Conservation (phyloP, 2,329 filamentous ascomycete genomes). For the Zopfia rhizophila region DNA sequence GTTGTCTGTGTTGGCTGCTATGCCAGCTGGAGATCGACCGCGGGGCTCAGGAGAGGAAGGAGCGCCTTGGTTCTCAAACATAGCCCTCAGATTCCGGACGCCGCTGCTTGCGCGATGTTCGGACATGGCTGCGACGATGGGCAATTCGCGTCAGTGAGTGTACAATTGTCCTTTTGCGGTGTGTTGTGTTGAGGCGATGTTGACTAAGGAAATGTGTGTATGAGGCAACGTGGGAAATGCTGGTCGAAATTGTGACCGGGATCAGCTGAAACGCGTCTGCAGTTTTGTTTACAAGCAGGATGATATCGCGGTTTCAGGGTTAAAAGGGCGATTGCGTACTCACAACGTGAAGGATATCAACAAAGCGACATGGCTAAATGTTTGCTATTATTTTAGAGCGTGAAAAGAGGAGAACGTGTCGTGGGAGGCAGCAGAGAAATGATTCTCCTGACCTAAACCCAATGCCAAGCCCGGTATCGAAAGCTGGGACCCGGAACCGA, state of each 20-base stretch:
- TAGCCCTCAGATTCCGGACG: constrained; percentile 60
- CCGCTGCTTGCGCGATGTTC: constrained; percentile 51
- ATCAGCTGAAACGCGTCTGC: constrained; percentile 34
- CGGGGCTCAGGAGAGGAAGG: constrained; percentile 54
- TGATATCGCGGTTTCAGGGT: constrained; percentile 5
- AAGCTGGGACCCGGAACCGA: not conserved
- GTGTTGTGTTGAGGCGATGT: constrained; percentile 19
- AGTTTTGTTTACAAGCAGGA: constrained; percentile 31
- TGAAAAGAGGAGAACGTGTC: constrained; percentile 8
- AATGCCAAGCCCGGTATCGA: constrained; percentile 7
- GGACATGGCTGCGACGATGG: constrained; percentile 57
- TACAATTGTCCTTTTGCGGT: constrained; percentile 23
- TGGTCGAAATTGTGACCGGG: constrained; percentile 30
- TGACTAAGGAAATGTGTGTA: constrained; percentile 7
- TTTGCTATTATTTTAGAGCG: constrained; percentile 6
- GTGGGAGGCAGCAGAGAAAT: constrained; percentile 12
- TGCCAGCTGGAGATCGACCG: constrained; percentile 56
- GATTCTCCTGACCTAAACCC: constrained; percentile 1
- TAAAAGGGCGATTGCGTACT: constrained; percentile 6
- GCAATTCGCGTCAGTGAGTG: constrained; percentile 39
- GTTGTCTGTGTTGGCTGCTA: constrained; percentile 38
- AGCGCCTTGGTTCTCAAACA: constrained; percentile 58
- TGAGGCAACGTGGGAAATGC: constrained; percentile 25
- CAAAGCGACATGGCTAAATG: constrained; percentile 19
- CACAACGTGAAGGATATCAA: constrained; percentile 2